phyloP scores from a whole-genome alignment of 2,329 filamentous ascomycete genomes.

The Colletotrichum sp. region DNA sequence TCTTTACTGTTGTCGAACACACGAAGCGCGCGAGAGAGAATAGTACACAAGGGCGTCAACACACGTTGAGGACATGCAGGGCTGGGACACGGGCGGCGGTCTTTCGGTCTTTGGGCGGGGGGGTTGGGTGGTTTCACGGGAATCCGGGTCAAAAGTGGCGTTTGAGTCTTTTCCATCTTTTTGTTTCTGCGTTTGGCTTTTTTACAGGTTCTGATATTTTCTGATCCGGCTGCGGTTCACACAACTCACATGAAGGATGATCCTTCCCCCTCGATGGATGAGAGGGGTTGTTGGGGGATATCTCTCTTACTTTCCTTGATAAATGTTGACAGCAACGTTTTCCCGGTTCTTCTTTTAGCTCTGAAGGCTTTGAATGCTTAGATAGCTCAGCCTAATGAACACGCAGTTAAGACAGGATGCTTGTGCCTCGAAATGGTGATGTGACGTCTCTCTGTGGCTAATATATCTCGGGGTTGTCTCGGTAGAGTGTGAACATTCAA shows the following conservation, averaged over 20 bases:
- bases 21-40: neutral
- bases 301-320: neutral
- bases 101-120: neutral
- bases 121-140: neutral
- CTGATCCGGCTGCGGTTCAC: neutral
- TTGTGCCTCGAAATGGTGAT: neutral
- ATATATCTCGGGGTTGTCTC: too few species aligned
- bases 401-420: neutral
- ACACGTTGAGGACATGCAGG: neutral
- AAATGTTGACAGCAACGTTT: neutral
- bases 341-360: neutral
- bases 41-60: neutral
- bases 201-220: neutral
- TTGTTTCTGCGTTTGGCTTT: neutral
- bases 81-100: neutral
- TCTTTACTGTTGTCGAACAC: neutral
- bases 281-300: neutral
- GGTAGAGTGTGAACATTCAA: too few species aligned
- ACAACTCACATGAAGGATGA: neutral
- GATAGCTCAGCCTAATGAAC: conserved; percentile 23
- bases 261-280: neutral
- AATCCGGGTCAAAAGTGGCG: neutral
- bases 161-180: neutral
- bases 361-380: conserved; percentile 22
- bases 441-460: neutral